Evolutionary conservation across 176 grass and related monocot genomes (phyloP).

Genomic region (Raddia distichophylla): DNA sequence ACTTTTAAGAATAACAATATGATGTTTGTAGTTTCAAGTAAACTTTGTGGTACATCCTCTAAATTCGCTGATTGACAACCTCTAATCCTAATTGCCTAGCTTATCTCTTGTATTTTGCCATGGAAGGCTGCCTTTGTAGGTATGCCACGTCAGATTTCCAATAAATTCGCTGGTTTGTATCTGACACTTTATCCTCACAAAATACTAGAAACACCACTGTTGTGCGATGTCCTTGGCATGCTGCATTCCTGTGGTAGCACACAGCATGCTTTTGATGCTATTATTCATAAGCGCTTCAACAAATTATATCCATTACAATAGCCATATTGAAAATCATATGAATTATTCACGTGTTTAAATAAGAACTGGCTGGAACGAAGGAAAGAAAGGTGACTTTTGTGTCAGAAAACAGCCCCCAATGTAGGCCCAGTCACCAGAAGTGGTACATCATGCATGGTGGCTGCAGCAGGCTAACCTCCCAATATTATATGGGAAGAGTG

Average conservation of each 20-base stretch:
- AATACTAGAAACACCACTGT: background rate
- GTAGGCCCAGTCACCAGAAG: background rate
- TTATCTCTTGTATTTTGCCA: conserved; percentile 16
- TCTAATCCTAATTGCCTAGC: background rate
- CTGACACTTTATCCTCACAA: background rate
- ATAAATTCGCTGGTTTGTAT: background rate
- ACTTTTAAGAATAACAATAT: background rate
- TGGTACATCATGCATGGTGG: conserved; percentile 1
- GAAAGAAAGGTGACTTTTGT: background rate
- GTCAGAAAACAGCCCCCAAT: background rate
- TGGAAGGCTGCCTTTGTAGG: background rate
- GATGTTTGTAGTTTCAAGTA: background rate
- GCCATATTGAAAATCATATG: background rate
- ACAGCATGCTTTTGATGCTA: background rate
- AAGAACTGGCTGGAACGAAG: background rate
- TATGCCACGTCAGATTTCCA: background rate
- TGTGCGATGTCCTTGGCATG: background rate
- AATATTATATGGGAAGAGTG: conserved; percentile 11
- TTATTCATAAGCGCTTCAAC: background rate
- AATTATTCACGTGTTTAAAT: background rate
- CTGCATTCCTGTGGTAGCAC: background rate
- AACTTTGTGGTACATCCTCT: background rate
- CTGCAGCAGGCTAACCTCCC: background rate
- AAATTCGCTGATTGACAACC: background rate
- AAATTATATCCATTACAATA: background rate